Conservation (phyloP, 306 rosid genomes). For the Sicyos edulis region DNA sequence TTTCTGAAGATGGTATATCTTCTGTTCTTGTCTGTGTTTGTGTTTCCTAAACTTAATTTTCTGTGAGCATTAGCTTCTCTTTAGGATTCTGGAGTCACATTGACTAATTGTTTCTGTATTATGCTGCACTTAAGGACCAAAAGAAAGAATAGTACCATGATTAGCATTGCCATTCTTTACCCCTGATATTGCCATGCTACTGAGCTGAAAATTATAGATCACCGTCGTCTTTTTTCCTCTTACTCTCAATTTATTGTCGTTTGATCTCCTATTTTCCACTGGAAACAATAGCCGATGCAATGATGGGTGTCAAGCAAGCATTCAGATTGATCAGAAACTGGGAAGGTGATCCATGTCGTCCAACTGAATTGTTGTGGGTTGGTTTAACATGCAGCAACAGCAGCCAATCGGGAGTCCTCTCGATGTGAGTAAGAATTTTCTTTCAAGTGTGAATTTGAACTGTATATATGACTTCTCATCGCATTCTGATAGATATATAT, state of each 20-base stretch:
- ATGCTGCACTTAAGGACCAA: neutral
- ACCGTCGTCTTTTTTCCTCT: constrained; percentile 1
- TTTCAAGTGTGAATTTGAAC: neutral
- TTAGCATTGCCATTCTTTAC: constrained; percentile 1
- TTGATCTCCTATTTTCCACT: neutral
- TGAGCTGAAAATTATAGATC: neutral
- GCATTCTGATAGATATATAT: too few relatives aligned
- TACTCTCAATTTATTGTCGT: neutral
- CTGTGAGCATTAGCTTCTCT: neutral
- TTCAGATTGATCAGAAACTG: constrained; percentile 27
- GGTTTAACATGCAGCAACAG: constrained; percentile 27
- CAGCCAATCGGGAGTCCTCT: constrained; percentile 21
- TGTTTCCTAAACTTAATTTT: neutral
- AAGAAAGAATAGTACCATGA: neutral
- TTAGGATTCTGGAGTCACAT: neutral
- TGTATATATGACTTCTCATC: neutral
- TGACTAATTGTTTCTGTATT: neutral
- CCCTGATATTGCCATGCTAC: neutral
- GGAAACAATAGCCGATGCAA: constrained; percentile 27
- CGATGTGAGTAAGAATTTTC: constrained; percentile 36
- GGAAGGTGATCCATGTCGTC: constrained; percentile 41
- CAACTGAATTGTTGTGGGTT: constrained; percentile 23
- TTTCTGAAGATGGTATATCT: constrained; percentile 18
- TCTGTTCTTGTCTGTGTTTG: constrained; percentile 3
- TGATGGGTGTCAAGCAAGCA: constrained; percentile 22